phyloP scores from a whole-genome alignment of 768 basidiomycete genomes.

The Royoungia palumana region DNA sequence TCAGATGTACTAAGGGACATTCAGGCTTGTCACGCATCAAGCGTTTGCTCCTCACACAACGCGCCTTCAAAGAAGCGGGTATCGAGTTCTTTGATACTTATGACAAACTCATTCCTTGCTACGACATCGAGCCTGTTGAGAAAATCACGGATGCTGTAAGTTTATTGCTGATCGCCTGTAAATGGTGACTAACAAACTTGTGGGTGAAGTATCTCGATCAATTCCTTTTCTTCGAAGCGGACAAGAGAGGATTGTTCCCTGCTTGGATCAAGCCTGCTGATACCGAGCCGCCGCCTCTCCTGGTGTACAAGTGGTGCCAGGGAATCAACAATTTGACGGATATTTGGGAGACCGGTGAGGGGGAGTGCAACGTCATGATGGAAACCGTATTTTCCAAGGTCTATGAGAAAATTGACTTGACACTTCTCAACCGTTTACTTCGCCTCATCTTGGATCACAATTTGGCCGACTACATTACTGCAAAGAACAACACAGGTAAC shows the following conservation, averaged over 20 bases:
- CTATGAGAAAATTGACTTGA: slow-evolving; percentile 98
- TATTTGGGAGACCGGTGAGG: slow-evolving; percentile 97
- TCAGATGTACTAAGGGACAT: slow-evolving; percentile 3
- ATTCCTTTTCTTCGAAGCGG: slow-evolving; percentile 98
- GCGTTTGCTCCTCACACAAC: slow-evolving; percentile 91
- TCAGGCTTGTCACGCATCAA: slow-evolving; percentile 93
- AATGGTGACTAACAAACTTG: slow-evolving; percentile 9
- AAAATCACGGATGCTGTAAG: slow-evolving; percentile 97
- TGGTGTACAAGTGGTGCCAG: slow-evolving; percentile 99
- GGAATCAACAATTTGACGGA: slow-evolving; percentile 99
- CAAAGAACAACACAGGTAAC: slow-evolving; percentile 91
- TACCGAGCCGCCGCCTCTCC: slow-evolving; percentile 92
- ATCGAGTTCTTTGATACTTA: slow-evolving; percentile 98
- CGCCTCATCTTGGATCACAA: slow-evolving; percentile 98
- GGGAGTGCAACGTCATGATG: slow-evolving; percentile 98
- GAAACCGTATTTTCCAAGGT: slow-evolving; percentile 97
- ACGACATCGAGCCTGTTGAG: slow-evolving; percentile 99
- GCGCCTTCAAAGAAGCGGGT: slow-evolving; percentile 97
- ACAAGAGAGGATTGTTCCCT: slow-evolving; percentile 97
- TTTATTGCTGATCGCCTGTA: slow-evolving; percentile 9
- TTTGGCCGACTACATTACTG: slow-evolving; percentile 97
- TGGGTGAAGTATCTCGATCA: slow-evolving; percentile 81
- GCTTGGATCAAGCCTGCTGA: slow-evolving; percentile 99
- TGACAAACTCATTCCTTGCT: slow-evolving; percentile 97
- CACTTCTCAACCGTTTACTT: slow-evolving; percentile 89